Base-by-base conservation (phyloP, 2,329 filamentous ascomycete genomes). In the Proliferodiscus dingleyae region DNA sequence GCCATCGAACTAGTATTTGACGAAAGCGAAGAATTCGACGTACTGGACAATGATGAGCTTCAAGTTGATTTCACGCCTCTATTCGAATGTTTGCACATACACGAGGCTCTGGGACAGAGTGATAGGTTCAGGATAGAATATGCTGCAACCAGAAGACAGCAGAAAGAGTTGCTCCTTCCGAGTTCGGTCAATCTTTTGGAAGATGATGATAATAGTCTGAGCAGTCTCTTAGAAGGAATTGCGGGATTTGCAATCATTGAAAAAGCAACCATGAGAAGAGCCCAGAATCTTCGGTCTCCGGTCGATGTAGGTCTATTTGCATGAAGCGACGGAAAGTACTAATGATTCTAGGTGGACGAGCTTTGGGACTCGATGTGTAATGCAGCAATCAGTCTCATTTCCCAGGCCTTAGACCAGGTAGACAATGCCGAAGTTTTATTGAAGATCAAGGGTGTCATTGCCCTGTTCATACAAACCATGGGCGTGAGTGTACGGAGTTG, bases 361-460 rank as follows among this genome's bases (percentile, higher is more conserved):
- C 72, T 98, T 2, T 98, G 93, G 93, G 91, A 97, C 60, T 96
- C 90, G 0, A 93, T 97, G 87, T 97, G 91, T 62, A 87, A 90
- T 60, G 83, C 85, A 36, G 85, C 88, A 0, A 89, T 97, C 55
- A 78, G 76, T 7, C 72, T 97, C 38, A 94, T 95, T 51, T 83
- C 84, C 1, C 87, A 84, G 56, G 85, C 88, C 0, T 71, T 98
- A 4, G 77, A 79, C 40, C 80, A 83, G 32, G 80, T 98, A n/a
- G 82, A 81, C 47, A 93, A 94, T 62, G 89, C 93, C 10, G 90
- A 97, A 62, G 80, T 86, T 22, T 71, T 98, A 28, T 72, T 97
- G n/a, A 95, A 93, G 64, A 90, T 96, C 61, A 98, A 98, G 66
- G 89, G 89, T 37, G 80, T 94, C 21, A 83, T 97, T 61, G 87